Percentiles rank a stretch among this genome's conserved stretches.
Conservation (phyloP, 2,329 filamentous ascomycete genomes). For the Bipolaris gigantea region DNA sequence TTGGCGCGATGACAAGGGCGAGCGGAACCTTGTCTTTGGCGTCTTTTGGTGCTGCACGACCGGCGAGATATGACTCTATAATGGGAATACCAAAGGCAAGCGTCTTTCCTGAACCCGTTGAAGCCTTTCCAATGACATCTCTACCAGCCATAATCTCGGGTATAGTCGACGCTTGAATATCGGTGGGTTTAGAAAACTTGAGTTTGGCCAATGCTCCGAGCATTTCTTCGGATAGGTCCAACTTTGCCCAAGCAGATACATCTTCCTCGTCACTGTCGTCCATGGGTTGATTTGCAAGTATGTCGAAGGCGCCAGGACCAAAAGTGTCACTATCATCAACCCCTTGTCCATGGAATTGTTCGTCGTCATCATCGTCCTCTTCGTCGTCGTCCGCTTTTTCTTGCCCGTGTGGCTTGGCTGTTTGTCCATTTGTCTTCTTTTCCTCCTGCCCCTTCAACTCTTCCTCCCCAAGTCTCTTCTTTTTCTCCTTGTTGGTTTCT, state of each 20-base stretch:
- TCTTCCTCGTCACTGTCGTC: conserved; percentile 64
- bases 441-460: conserved; percentile 31
- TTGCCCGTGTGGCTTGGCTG: background rate
- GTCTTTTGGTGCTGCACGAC: conserved; percentile 40
- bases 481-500: conserved; percentile 19
- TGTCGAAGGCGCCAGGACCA: conserved; percentile 54
- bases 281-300: conserved; percentile 56
- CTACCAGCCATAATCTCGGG: conserved; percentile 80
- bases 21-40: conserved; percentile 50
- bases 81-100: conserved; percentile 94
- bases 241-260: conserved; percentile 74
- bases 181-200: conserved; percentile 77
- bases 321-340: conserved; percentile 31
- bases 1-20: conserved; percentile 82
- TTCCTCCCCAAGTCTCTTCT: conserved; percentile 16
- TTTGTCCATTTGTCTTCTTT: conserved; percentile 12
- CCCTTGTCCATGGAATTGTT: conserved; percentile 24
- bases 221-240: conserved; percentile 72
- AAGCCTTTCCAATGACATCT: conserved; percentile 93
- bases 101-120: conserved; percentile 96
- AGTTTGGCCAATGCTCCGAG: conserved; percentile 76
- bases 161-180: conserved; percentile 78
- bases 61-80: conserved; percentile 74
- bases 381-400: conserved; percentile 14
- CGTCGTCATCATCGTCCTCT: conserved; percentile 20